Base-by-base conservation (phyloP, 129 eudicot genomes). In the Flaveria ramosissima region DNA sequence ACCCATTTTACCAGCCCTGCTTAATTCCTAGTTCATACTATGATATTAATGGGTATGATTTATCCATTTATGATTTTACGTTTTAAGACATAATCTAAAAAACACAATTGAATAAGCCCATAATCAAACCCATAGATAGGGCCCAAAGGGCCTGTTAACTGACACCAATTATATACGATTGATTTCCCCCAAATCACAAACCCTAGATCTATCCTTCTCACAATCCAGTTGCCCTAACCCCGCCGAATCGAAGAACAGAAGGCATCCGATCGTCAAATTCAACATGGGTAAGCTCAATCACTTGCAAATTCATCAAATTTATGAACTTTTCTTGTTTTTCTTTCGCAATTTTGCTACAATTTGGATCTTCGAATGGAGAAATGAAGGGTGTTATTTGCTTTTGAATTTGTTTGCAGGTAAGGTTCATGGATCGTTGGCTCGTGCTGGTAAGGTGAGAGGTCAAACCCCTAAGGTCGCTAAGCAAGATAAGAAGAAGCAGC, bases 391-490 rank as follows among this genome's bases (percentile, higher is more conserved):
- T 24, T 59, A 59, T 59, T 59, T 59, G 65, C 27, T 36, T 57
- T 59, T 23, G 61, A 57, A 52, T 52, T n/a, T 27, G 12, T 14
- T 15, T 63, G 43, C 69, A 63, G 69, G 69, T 11, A 63, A 63
- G 69, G 69, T 63, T 63, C 69, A 63, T 20, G 69, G 69, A 63
- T 63, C 69, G 9, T 63, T 63, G 45, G 69, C 69, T 27, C 69
- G 69, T 63, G 69, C 69, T 0, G 69, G 69, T 15, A 63, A 63
- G 45, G 69, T 63, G 45, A 63, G 69, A 63, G 69, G 69, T 0
- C 69, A 63, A 30, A 63, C 69, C 0, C 69, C 69, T 7, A 63
- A 63, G 69, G 69, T 63, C 0, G 69, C 69, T 0, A 63, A 63
- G 21, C 69, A 63, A 63, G 69, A 63, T 30, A 63, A 63, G 69